Base-by-base conservation (phyloP, 352 stramenopile genomes). In the Pythium aristosporum region DNA sequence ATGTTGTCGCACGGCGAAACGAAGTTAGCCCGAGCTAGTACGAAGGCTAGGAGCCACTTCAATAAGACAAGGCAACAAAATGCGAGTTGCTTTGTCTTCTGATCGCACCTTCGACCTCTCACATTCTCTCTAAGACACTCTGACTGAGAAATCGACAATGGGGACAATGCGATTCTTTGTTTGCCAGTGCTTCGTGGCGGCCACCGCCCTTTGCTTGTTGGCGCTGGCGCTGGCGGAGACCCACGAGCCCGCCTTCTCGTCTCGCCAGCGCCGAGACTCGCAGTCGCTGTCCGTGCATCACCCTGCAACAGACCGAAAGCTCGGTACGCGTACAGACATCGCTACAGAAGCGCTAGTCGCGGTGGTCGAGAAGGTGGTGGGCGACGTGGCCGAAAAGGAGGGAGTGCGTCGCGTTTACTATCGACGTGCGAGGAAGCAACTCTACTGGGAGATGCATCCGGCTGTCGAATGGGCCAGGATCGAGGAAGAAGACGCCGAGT, bases 401-500 rank as follows among this genome's bases (percentile, higher is more conserved):
- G 55, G 39, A 32, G 41, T 52, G 9, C 41, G 41, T n/a, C 6
- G n/a, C 39, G 34, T 34, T 6, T 48, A 67, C 37, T 60, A 61
- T 16, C 12, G 20, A 18, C 32, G n/a, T 23, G 48, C 49, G n/a
- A 65, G 21, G 49, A 7, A 39, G 13, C 37, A 51, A 37, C 36
- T 59, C 32, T 21, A 36, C 10, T 3, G 20, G 8, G 34, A 5
- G 4, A 51, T 39, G 47, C 21, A 28, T 13, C 36, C 58, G n/a
- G 10, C 28, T 7, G 34, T 37, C 0, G 28, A 46, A 5, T 56
- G 25, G 30, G 16, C 10, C 2, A 6, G 16, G 10, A 47, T 51
- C 18, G 21, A 44, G 3, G 61, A 68, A 61, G 61, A 68, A 47
- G 30, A 57, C 30, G 44, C 21, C 12, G 61, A 68, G 52, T n/a